Percentiles rank a stretch among this genome's conserved stretches.
Evolutionary conservation across 2,329 filamentous ascomycete species (phyloP).

Genomic region (Aquanectria penicillioides): DNA sequence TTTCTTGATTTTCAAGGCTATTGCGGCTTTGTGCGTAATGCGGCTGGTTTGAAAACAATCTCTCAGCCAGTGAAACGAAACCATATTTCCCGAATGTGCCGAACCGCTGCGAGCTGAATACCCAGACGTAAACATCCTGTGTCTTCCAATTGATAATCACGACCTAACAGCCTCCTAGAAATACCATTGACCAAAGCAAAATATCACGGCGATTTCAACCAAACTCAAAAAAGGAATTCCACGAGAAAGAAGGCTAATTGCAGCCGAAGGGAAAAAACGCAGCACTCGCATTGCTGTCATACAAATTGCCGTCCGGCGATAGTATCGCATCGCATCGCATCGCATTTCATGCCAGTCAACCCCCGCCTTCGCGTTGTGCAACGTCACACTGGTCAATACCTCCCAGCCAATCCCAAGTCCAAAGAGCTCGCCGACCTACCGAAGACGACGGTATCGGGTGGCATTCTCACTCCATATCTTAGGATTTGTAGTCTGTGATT

Average conservation of each 20-base stretch:
- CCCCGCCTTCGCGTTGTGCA: not conserved
- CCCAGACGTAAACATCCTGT: not conserved
- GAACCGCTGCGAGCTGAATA: not conserved
- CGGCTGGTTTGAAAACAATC: not conserved
- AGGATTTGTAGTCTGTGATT: conserved; percentile 41
- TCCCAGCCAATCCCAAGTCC: conserved; percentile 1
- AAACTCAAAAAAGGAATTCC: no score
- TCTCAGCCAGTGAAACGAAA: not conserved
- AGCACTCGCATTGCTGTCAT: not conserved
- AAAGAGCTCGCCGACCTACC: conserved; percentile 18
- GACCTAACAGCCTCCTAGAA: no score
- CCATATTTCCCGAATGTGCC: not conserved
- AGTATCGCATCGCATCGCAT: not conserved
- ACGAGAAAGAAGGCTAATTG: not conserved
- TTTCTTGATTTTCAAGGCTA: not conserved
- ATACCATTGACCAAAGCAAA: no score
- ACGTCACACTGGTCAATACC: not conserved
- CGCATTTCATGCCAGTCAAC: not conserved
- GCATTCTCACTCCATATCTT: not conserved
- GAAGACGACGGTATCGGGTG: conserved; percentile 5
- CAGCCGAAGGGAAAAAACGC: not conserved
- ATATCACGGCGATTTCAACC: no score
- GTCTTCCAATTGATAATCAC: no score
- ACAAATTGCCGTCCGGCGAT: not conserved
- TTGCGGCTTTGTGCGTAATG: not conserved